Evolutionary conservation across 73 alveolate genomes (phyloP).

Genomic region (Durusdinium trenchii): DNA sequence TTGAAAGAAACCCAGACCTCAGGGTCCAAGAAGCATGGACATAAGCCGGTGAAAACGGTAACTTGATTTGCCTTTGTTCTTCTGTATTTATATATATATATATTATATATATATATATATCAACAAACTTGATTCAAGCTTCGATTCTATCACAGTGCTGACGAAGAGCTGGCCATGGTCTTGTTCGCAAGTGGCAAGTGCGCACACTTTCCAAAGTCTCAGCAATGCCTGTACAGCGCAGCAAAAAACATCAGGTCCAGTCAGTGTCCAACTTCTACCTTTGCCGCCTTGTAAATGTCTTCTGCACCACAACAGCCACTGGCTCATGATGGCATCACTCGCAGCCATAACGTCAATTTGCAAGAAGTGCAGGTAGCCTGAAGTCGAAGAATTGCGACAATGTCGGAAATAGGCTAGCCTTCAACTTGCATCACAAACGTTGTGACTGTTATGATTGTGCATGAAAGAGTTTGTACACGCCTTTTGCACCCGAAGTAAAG

Average conservation of each 20-base stretch:
- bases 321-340: constrained; percentile 64
- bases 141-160: not conserved
- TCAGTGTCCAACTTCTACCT: not conserved
- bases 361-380: constrained; percentile 52
- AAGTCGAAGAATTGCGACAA: not conserved
- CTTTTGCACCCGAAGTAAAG: no score
- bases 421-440: no score
- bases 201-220: constrained; percentile 67
- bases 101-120: not conserved
- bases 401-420: no score
- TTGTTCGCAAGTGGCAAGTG: constrained; percentile 59
- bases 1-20: constrained; percentile 82
- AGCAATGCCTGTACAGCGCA: constrained; percentile 50
- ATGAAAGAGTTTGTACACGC: no score
- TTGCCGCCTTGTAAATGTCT: constrained; percentile 49
- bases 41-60: not conserved
- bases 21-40: not conserved
- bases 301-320: constrained; percentile 88
- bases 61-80: not conserved
- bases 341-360: constrained; percentile 81
- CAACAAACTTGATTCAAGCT: not conserved
- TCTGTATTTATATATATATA: not conserved
- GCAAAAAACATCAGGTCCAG: not conserved
- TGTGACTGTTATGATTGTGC: no score
- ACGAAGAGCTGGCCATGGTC: constrained; percentile 63